Evolutionary conservation across 2,329 filamentous ascomycete species (phyloP).

Genomic region (Cladosporium sphaerospermum): DNA sequence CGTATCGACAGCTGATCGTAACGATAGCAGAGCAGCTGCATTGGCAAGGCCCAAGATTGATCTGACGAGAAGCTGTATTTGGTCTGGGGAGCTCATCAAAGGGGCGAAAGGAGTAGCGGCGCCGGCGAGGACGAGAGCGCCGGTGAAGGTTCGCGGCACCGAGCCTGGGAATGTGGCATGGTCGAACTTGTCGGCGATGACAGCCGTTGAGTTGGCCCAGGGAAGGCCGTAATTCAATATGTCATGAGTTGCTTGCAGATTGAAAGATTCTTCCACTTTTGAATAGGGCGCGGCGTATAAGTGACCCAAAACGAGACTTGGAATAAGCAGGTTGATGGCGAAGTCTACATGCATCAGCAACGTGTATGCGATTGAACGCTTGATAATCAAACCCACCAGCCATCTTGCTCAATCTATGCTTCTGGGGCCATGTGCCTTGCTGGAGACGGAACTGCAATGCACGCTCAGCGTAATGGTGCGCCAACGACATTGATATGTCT

Average conservation of each 20-base stretch:
- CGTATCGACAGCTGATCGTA: constrained; percentile 56
- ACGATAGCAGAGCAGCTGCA: constrained; percentile 59
- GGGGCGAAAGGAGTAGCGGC: constrained; percentile 61
- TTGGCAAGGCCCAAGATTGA: constrained; percentile 74
- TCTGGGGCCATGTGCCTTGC: not conserved
- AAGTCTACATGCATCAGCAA: constrained; percentile 29
- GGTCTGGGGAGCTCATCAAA: constrained; percentile 49
- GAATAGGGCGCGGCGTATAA: constrained; percentile 67
- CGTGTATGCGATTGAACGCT: not conserved
- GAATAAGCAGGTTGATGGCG: constrained; percentile 52
- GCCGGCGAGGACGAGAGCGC: constrained; percentile 68
- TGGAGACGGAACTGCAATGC: constrained; percentile 18
- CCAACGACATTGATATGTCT: constrained; percentile 17
- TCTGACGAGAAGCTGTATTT: constrained; percentile 60
- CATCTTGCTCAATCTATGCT: not conserved
- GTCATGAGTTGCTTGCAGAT: constrained; percentile 89
- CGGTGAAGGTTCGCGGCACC: constrained; percentile 85
- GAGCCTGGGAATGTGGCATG: constrained; percentile 86
- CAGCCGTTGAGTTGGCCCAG: constrained; percentile 21
- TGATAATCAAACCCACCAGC: not conserved
- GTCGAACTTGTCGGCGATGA: constrained; percentile 61
- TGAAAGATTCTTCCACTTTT: constrained; percentile 98
- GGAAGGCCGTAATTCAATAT: constrained; percentile 76
- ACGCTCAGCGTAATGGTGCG: constrained; percentile 16
- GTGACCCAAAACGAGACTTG: constrained; percentile 38